phyloP scores from a whole-genome alignment of 179 eudicot genomes.

The Kewa caespitosa region DNA sequence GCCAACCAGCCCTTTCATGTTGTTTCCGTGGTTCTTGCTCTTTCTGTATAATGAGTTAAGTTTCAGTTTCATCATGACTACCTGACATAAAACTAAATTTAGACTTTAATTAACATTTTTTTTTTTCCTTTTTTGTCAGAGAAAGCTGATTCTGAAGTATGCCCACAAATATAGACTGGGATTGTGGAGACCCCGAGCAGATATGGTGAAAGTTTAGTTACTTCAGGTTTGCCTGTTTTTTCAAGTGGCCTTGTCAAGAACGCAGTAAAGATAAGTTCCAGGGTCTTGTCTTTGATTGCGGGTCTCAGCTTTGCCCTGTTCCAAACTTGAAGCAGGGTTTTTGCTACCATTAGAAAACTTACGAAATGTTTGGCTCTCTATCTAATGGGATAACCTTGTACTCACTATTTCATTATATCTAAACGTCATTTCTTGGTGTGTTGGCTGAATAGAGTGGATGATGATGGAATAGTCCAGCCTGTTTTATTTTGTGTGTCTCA shows the following conservation, averaged over 20 bases:
- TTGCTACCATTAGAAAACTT: constrained; percentile 1
- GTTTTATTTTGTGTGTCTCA: too few relatives aligned
- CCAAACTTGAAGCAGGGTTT: background rate
- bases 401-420: background rate
- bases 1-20: background rate
- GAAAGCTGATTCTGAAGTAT: constrained; percentile 78
- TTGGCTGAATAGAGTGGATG: background rate
- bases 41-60: background rate
- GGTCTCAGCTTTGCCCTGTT: background rate
- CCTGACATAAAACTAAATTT: background rate
- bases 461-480: background rate
- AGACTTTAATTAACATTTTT: background rate
- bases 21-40: background rate
- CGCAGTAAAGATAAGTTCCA: background rate
- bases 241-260: background rate
- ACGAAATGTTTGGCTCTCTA: background rate
- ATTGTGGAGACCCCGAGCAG: constrained; percentile 80
- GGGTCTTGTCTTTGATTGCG: background rate
- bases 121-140: constrained; percentile 42
- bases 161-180: constrained; percentile 77
- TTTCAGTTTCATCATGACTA: background rate
- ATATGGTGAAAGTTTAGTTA: constrained; percentile 42
- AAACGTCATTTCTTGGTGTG: too few relatives aligned
- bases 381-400: background rate
- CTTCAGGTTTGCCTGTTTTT: background rate